A percentile compares a stretch with the other conserved stretches of the same genome.
These are phyloP conservation scores for Beauveria brongniartii DNA, from an alignment of 2,329 filamentous ascomycete species.

Conservation along the genomic window DNA sequence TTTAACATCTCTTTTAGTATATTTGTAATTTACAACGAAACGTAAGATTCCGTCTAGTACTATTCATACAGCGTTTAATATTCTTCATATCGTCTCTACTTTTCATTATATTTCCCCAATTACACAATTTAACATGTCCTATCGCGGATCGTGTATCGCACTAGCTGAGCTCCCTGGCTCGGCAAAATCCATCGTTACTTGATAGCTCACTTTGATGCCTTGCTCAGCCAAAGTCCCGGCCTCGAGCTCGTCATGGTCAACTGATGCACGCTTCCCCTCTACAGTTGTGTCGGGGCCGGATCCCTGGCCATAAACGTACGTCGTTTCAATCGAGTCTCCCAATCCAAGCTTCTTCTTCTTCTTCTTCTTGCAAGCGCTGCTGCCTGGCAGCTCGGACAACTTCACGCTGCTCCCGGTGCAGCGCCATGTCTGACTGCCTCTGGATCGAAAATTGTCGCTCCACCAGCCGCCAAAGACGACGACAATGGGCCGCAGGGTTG, in stretches of 20 bases:
- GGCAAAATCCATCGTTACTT: neutral
- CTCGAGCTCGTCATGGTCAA: neutral
- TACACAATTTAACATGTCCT: no score
- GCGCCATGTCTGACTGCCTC: neutral
- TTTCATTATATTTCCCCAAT: no score
- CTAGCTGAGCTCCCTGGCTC: neutral
- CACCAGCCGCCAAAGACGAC: constrained; percentile 6
- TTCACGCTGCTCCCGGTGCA: neutral
- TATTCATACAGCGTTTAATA: no score
- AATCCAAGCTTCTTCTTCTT: neutral
- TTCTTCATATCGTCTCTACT: no score
- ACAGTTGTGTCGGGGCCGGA: neutral
- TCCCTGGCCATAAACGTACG: neutral
- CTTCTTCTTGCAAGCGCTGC: neutral
- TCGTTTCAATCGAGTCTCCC: neutral
- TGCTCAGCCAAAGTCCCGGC: neutral
- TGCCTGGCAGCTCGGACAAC: neutral
- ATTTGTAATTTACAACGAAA: no score
- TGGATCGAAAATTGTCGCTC: neutral
- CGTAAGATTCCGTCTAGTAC: no score
- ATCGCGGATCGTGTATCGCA: no score
- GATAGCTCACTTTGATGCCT: neutral
- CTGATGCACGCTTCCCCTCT: neutral
- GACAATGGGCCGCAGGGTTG: neutral
- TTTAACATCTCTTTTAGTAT: no score